Evolutionary conservation across 768 basidiomycete genomes (phyloP).

Genomic region (Russula lepida): DNA sequence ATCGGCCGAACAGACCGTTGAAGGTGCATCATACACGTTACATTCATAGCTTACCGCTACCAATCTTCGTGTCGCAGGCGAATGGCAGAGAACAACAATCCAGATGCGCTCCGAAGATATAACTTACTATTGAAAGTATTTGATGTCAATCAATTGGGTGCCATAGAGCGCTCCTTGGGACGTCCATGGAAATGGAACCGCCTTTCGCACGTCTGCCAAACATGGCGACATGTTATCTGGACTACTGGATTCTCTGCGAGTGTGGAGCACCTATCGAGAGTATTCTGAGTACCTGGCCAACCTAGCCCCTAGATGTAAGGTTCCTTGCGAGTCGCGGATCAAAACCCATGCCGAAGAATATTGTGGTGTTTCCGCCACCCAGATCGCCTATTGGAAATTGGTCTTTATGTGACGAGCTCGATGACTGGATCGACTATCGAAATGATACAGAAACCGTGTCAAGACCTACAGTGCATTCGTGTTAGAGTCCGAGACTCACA

Average conservation of each 20-base stretch:
- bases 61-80: background rate
- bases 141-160: background rate
- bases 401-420: background rate
- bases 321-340: background rate
- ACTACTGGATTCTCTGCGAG: background rate
- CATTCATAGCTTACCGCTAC: background rate
- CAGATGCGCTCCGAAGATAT: background rate
- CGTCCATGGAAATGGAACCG: background rate
- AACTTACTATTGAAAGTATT: background rate
- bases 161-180: background rate
- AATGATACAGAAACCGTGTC: constrained; percentile 24
- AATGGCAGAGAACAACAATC: background rate
- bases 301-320: background rate
- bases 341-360: background rate
- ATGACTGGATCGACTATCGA: constrained; percentile 21
- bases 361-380: background rate
- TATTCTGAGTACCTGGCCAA: background rate
- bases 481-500: constrained; percentile 22
- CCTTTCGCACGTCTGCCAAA: background rate
- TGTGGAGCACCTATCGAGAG: background rate
- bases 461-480: constrained; percentile 5
- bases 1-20: too few species aligned
- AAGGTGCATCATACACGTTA: background rate
- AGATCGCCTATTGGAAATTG: background rate
- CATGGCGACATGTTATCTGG: background rate